Evolutionary conservation across 805 yeast species (phyloP).

Genomic region (Pichia manshurica): DNA sequence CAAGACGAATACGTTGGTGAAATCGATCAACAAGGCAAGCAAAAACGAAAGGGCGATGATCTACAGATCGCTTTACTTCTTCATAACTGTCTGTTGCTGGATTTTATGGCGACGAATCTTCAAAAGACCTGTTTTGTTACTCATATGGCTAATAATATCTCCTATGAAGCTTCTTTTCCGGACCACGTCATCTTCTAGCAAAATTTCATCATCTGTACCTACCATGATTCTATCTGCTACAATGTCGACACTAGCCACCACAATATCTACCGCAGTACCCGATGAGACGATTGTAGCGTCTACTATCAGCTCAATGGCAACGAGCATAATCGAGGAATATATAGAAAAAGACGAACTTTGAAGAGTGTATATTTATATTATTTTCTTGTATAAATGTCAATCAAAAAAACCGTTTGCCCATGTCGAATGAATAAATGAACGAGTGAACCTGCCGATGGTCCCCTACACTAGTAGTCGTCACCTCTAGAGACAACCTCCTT

Average conservation of each 20-base stretch:
- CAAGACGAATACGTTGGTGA: constrained; percentile 41
- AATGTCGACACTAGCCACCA: too few species aligned
- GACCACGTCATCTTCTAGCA: not conserved
- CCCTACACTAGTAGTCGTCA: constrained; percentile 62
- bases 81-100: constrained; percentile 41
- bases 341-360: not conserved
- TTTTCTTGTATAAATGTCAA: too few species aligned
- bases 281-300: too few species aligned
- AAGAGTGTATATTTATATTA: too few species aligned
- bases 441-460: too few species aligned
- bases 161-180: constrained; percentile 12
- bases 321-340: not conserved
- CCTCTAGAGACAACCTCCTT: constrained; percentile 96
- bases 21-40: constrained; percentile 48
- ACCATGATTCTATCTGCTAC: not conserved
- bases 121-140: constrained; percentile 37
- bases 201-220: not conserved
- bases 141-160: constrained; percentile 40
- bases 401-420: too few species aligned
- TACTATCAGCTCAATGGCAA: too few species aligned
- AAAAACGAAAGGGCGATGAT: constrained; percentile 43
- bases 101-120: constrained; percentile 46
- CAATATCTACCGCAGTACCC: too few species aligned
- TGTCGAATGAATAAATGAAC: not conserved
- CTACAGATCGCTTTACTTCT: constrained; percentile 42